phyloP scores from a whole-genome alignment of 805 yeast genomes.

The Ogataea angusta region DNA sequence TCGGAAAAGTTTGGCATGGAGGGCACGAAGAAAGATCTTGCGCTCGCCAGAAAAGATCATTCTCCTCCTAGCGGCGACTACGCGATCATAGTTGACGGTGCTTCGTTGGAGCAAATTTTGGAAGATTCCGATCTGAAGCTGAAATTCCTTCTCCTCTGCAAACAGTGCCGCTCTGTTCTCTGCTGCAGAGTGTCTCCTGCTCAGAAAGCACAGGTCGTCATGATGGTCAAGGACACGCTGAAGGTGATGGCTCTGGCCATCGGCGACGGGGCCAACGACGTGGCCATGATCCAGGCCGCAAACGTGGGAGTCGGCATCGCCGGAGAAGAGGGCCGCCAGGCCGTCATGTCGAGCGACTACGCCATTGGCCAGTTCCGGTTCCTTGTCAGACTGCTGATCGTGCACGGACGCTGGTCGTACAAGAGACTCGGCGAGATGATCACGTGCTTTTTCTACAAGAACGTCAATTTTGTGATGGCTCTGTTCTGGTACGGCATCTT shows the following conservation, averaged over 20 bases:
- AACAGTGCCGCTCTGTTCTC: slow-evolving; percentile 72
- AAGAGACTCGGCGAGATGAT: slow-evolving; percentile 72
- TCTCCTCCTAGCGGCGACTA: slow-evolving; percentile 54
- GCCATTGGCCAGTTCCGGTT: slow-evolving; percentile 78
- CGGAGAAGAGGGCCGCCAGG: slow-evolving; percentile 85
- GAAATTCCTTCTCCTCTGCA: slow-evolving; percentile 67
- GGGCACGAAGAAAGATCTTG: slow-evolving; percentile 43
- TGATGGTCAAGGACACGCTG: slow-evolving; percentile 58
- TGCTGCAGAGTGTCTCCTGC: slow-evolving; percentile 85
- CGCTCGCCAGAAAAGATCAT: slow-evolving; percentile 56
- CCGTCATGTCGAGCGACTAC: slow-evolving; percentile 83
- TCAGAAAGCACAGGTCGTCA: slow-evolving; percentile 75
- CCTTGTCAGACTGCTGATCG: slow-evolving; percentile 59
- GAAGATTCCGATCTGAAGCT: slow-evolving; percentile 36
- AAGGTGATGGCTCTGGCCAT: slow-evolving; percentile 76
- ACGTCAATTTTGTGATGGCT: slow-evolving; percentile 68
- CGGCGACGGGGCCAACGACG: slow-evolving; percentile 88
- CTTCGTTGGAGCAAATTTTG: slow-evolving; percentile 49
- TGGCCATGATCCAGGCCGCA: slow-evolving; percentile 85
- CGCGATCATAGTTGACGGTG: slow-evolving; percentile 73
- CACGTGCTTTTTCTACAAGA: slow-evolving; percentile 75
- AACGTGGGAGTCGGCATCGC: slow-evolving; percentile 85
- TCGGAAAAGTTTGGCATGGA: slow-evolving; percentile 43
- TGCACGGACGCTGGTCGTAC: slow-evolving; percentile 85
- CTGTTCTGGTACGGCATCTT: slow-evolving; percentile 75